These are phyloP conservation scores for Pontederia crassipes DNA, from an alignment of 176 grass and related monocot genomes.

Conservation along the genomic window DNA sequence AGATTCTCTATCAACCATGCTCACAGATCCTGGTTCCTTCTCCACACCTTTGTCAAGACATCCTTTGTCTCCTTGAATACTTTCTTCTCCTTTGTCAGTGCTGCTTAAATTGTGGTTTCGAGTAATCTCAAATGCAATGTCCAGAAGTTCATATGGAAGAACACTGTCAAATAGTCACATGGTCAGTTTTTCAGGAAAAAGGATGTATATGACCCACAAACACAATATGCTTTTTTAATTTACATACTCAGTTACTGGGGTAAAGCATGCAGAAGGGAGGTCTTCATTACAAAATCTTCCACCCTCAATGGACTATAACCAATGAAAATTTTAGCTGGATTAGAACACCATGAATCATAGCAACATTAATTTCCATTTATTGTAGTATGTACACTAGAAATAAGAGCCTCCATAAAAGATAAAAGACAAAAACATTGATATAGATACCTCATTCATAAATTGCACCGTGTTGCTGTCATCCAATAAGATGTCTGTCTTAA, in stretches of 20 bases:
- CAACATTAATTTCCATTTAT: constrained; percentile 15
- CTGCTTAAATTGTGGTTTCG: constrained; percentile 14
- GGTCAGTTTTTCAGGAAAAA: constrained; percentile 25
- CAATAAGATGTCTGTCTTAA: too few species aligned
- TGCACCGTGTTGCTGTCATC: too few species aligned
- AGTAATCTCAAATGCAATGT: constrained; percentile 32
- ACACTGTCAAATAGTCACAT: constrained; percentile 46
- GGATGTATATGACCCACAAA: constrained; percentile 2
- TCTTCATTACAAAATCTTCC: constrained; percentile 16
- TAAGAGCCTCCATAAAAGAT: neutral
- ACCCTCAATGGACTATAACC: constrained; percentile 28
- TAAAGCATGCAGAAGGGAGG: constrained; percentile 54
- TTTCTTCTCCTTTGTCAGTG: constrained; percentile 22
- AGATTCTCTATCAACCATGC: neutral
- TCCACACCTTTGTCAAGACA: neutral
- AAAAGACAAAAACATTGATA: too few species aligned
- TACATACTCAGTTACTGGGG: constrained; percentile 72
- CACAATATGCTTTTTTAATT: neutral
- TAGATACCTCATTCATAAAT: too few species aligned
- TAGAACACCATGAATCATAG: constrained; percentile 5
- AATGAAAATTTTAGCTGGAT: constrained; percentile 9
- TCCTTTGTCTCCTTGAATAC: constrained; percentile 1
- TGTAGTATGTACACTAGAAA: neutral
- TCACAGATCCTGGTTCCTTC: neutral
- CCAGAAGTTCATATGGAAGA: constrained; percentile 46